These are phyloP conservation scores for Secale cereale DNA, from an alignment of 176 grass and related monocot species.

Conservation along the genomic window DNA sequence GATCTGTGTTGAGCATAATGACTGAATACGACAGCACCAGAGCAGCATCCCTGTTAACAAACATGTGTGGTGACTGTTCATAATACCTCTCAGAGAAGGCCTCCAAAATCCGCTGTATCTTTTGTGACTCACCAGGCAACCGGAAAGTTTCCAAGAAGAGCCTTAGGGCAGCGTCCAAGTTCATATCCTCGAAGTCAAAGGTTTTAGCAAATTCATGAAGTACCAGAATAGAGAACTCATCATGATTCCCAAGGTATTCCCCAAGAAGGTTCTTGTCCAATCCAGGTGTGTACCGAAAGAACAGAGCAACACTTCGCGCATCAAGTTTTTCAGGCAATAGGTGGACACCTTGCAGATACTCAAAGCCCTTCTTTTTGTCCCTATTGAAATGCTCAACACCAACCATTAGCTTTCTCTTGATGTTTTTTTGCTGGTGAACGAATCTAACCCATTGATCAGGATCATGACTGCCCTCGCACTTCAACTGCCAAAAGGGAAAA, in stretches of 20 bases:
- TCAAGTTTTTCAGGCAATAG: slow-evolving; percentile 96
- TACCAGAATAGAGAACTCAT: slow-evolving; percentile 82
- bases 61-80: slow-evolving; percentile 85
- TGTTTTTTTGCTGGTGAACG: slow-evolving; percentile 72
- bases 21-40: slow-evolving; percentile 90
- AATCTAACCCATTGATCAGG: slow-evolving; percentile 88
- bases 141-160: slow-evolving; percentile 98
- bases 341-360: slow-evolving; percentile 85
- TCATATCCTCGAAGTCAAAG: slow-evolving; percentile 96
- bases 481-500: slow-evolving; percentile 86
- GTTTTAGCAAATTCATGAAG: slow-evolving; percentile 92
- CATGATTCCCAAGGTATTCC: slow-evolving; percentile 91
- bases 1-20: slow-evolving; percentile 97
- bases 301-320: slow-evolving; percentile 71
- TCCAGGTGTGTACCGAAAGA: slow-evolving; percentile 83
- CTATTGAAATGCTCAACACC: slow-evolving; percentile 94
- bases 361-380: slow-evolving; percentile 90
- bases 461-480: slow-evolving; percentile 56
- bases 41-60: slow-evolving; percentile 87
- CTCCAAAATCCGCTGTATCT: slow-evolving; percentile 96
- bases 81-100: slow-evolving; percentile 96
- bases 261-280: slow-evolving; percentile 95
- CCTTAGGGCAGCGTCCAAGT: slow-evolving; percentile 84
- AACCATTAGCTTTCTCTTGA: slow-evolving; percentile 83
- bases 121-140: slow-evolving; percentile 94